A percentile compares a stretch with the other conserved stretches of the same genome.
Evolutionary conservation across 257 asterid species (phyloP).

Genomic region (Thymus mandschuricus): DNA sequence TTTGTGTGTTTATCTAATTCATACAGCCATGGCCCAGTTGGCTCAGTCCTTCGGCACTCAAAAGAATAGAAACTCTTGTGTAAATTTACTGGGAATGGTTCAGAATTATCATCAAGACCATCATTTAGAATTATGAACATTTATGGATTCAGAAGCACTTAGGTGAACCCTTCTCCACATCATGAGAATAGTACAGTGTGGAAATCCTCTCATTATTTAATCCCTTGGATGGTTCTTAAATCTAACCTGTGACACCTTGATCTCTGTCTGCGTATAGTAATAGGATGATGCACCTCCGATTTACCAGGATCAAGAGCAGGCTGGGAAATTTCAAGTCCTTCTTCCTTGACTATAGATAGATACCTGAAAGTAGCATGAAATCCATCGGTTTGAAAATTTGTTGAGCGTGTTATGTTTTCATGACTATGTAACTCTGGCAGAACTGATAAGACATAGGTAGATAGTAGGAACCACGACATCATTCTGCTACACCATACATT

Average conservation of each 20-base stretch:
- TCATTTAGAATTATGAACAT: neutral
- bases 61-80: neutral
- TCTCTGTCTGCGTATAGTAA: constrained; percentile 62
- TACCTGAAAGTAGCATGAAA: constrained; percentile 48
- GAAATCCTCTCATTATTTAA: constrained; percentile 33
- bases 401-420: neutral
- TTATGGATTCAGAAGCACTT: neutral
- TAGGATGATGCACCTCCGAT: constrained; percentile 82
- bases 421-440: neutral
- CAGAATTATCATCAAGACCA: neutral
- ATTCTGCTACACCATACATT: no score
- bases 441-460: neutral
- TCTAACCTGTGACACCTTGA: constrained; percentile 86
- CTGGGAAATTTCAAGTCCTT: constrained; percentile 93
- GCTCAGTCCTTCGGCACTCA: neutral
- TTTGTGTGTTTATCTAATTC: neutral
- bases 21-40: neutral
- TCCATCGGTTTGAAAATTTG: neutral
- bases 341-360: constrained; percentile 70
- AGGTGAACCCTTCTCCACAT: neutral
- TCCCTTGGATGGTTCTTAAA: constrained; percentile 8
- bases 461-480: neutral
- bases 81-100: neutral
- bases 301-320: constrained; percentile 77
- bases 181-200: neutral